Conservation (phyloP, 2,329 filamentous ascomycete species). For the Ceratocystis cubensis region DNA sequence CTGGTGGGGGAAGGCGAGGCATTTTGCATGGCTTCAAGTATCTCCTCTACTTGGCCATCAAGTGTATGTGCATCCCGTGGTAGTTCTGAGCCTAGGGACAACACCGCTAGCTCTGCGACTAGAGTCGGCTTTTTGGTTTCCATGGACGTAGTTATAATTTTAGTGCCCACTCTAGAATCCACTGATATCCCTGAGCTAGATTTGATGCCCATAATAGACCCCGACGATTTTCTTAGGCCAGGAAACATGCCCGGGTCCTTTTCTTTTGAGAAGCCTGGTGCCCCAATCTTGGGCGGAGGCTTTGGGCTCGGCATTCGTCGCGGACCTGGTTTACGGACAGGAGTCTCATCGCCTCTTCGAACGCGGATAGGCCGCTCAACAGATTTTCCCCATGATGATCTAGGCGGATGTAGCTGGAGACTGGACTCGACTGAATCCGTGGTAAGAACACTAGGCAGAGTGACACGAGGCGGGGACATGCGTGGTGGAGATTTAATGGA, state of each 20-base stretch:
- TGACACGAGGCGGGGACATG: constrained; percentile 8
- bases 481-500: constrained; percentile 8
- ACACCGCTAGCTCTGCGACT: not conserved
- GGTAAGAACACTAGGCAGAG: constrained; percentile 4
- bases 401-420: not conserved
- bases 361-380: constrained; percentile 16
- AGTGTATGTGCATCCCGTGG: constrained; percentile 30
- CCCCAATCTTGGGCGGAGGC: constrained; percentile 10
- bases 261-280: not conserved
- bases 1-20: constrained; percentile 47
- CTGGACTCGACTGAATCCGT: not conserved
- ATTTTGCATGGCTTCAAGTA: constrained; percentile 42
- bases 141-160: not conserved
- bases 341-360: constrained; percentile 18
- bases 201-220: not conserved
- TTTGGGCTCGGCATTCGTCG: constrained; percentile 14
- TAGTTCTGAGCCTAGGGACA: not conserved
- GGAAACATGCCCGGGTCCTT: not conserved
- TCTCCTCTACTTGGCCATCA: constrained; percentile 43
- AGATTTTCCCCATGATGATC: constrained; percentile 11
- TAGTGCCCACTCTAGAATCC: not conserved
- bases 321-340: not conserved
- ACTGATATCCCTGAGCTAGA: not conserved
- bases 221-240: not conserved
- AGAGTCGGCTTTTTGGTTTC: not conserved